Percentiles rank a stretch among this genome's conserved stretches.
phyloP scores from a whole-genome alignment of 208 protist genomes.

The Balamuthia mandrillaris region DNA sequence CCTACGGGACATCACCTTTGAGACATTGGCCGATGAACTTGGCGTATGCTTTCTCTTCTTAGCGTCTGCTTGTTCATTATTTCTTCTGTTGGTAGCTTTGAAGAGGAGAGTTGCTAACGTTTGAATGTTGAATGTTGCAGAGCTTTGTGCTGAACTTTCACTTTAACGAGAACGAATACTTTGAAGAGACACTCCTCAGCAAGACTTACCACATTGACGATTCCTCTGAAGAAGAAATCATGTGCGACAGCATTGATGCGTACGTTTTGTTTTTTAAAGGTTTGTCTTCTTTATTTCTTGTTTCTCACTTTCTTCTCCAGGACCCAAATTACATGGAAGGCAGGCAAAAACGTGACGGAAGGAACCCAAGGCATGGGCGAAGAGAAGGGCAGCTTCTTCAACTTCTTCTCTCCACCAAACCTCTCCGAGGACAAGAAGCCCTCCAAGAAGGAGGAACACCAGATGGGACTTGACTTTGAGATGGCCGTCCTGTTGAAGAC shows the following conservation, averaged over 20 bases:
- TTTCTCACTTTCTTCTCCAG: too few species aligned
- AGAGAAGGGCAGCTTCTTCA: conserved; percentile 3
- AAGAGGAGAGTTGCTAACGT: neutral
- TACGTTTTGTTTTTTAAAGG: too few species aligned
- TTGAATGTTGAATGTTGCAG: neutral
- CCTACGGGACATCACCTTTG: conserved; percentile 30
- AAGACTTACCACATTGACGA: conserved; percentile 55
- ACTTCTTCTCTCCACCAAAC: conserved; percentile 24
- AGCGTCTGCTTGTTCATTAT: neutral
- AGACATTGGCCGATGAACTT: neutral
- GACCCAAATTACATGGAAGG: conserved; percentile 28
- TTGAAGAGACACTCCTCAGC: conserved; percentile 44
- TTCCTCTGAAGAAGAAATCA: conserved; percentile 1
- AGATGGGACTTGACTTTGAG: conserved; percentile 37
- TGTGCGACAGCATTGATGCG: conserved; percentile 39
- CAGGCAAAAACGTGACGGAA: conserved; percentile 25
- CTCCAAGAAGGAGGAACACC: neutral
- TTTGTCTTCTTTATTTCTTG: too few species aligned
- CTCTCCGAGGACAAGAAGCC: conserved; percentile 17
- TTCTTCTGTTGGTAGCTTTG: neutral
- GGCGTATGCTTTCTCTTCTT: neutral
- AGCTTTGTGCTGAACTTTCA: conserved; percentile 51
- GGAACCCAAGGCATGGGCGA: neutral
- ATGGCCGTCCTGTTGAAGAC: conserved; percentile 19
- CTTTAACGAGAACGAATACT: conserved; percentile 55